Base-by-base conservation (phyloP, 257 asterid species). In the Ajuga chamaepitys region DNA sequence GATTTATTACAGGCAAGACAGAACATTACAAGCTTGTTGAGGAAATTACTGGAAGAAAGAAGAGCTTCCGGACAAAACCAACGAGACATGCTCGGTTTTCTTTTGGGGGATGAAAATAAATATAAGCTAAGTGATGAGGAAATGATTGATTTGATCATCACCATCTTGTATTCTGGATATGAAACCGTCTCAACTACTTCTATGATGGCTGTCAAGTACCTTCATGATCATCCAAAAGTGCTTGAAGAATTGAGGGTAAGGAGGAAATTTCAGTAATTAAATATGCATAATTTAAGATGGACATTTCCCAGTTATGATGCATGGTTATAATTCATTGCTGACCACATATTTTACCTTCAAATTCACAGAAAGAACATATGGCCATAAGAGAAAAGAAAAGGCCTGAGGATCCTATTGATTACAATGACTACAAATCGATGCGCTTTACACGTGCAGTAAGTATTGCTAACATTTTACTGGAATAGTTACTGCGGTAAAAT, bases 141-240 rank as follows among this genome's bases (percentile, higher is more conserved):
- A 71, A 84, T 86, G 80, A 80, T 80, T 56, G 99, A 93, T 64
- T 80, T 84, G 60, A 86, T 93, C 69, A 84, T 93, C 57, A 86
- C 88, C 25, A 83, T 93, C 70, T 56, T 89, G 80, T 80, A 93
- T 68, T 84, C 97, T 51, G 99, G 99, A 21, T 88, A 84, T 53
- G 99, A 93, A 69, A 93, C 99, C 2, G 81, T 85, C 3, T 93
- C 99, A 0, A 93, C 95, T 28, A 87, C 96, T 51, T 81, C 99
- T 28, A 93, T 93, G 99, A 89, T 93, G 97, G 96, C 95, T 58
- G 75, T 93, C 54, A 93, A 89, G 77, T 93, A 86, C 71, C 95
- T 93, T 42, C 89, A 85, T 71, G 97, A 87, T 77, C 94, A 89
- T 80, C 99, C 99, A 1, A 72, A 78, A 67, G 96, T 83, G 54